Evolutionary conservation across 2,329 filamentous ascomycete genomes (phyloP).

Genomic region (Sporothrix luriei): DNA sequence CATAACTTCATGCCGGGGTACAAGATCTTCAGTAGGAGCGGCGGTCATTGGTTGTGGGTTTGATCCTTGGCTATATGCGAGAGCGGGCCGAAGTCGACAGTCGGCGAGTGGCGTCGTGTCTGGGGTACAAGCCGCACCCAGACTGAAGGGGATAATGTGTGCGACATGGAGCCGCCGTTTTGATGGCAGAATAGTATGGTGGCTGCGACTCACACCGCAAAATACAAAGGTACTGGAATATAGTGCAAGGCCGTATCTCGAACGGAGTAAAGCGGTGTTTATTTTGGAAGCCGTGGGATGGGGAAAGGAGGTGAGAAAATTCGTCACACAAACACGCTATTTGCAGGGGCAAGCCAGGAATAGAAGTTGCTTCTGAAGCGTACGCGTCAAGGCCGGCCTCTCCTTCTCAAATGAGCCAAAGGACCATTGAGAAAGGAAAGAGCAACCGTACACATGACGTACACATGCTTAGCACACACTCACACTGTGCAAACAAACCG

Average conservation of each 20-base stretch:
- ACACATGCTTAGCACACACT: background rate
- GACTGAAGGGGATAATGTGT: background rate
- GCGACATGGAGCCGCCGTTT: background rate
- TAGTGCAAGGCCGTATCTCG: background rate
- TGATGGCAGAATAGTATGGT: background rate
- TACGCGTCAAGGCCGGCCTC: background rate
- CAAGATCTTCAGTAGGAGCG: background rate
- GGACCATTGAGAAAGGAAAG: background rate
- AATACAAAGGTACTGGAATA: background rate
- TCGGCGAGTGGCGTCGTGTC: slow-evolving; percentile 27
- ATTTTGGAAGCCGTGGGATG: slow-evolving; percentile 16
- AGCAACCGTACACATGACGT: background rate
- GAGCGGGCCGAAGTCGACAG: slow-evolving; percentile 24
- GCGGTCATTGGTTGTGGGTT: background rate
- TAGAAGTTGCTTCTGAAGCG: background rate
- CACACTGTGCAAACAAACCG: no score
- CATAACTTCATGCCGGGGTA: no score
- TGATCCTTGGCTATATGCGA: background rate
- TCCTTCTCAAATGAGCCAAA: background rate
- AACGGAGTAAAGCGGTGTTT: background rate
- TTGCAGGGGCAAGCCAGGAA: background rate
- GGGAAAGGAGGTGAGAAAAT: background rate
- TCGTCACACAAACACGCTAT: slow-evolving; percentile 5
- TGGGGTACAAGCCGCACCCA: slow-evolving; percentile 7
- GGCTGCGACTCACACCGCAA: slow-evolving; percentile 21